Conservation (phyloP, 2,329 filamentous ascomycete species). For the Fusarium compactum region DNA sequence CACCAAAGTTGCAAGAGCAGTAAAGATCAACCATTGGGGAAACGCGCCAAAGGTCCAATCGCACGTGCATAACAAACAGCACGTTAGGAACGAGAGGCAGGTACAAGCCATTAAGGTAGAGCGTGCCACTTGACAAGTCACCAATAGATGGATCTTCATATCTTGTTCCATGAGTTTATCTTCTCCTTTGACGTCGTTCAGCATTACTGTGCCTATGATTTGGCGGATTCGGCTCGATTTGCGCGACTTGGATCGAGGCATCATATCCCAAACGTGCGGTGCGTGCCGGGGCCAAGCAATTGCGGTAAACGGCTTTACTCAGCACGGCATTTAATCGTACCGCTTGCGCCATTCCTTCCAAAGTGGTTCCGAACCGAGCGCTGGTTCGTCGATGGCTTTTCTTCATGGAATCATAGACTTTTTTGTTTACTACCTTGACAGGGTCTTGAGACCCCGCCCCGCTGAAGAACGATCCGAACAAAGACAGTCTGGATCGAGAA, state of each 20-base stretch:
- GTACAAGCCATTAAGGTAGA: not conserved
- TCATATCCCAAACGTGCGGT: constrained; percentile 10
- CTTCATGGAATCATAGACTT: constrained; percentile 43
- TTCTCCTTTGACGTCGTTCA: not conserved
- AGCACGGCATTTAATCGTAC: constrained; percentile 42
- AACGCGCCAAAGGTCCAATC: not conserved
- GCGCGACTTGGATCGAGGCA: constrained; percentile 25
- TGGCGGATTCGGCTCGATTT: constrained; percentile 11
- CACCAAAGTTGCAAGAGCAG: constrained; percentile 13
- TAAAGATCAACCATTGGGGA: constrained; percentile 23
- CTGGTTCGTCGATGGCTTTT: constrained; percentile 35
- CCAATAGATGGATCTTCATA: not conserved
- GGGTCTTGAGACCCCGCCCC: constrained; percentile 34
- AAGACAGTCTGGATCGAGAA: constrained; percentile 16
- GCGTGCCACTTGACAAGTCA: not conserved
- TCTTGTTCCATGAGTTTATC: not conserved
- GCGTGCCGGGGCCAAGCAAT: constrained; percentile 9
- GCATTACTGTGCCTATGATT: not conserved
- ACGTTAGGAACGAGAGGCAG: not conserved
- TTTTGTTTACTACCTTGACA: constrained; percentile 20
- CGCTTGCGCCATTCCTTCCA: constrained; percentile 39
- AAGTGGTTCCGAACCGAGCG: constrained; percentile 34
- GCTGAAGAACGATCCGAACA: constrained; percentile 24
- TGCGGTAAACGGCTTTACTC: constrained; percentile 24
- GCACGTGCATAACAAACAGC: constrained; percentile 23